Percentiles rank a stretch among this genome's conserved stretches.
Evolutionary conservation across 1,284 basidiomycete genomes (phyloP).

Genomic region (Sporisorium iseilematis-ciliati): DNA sequence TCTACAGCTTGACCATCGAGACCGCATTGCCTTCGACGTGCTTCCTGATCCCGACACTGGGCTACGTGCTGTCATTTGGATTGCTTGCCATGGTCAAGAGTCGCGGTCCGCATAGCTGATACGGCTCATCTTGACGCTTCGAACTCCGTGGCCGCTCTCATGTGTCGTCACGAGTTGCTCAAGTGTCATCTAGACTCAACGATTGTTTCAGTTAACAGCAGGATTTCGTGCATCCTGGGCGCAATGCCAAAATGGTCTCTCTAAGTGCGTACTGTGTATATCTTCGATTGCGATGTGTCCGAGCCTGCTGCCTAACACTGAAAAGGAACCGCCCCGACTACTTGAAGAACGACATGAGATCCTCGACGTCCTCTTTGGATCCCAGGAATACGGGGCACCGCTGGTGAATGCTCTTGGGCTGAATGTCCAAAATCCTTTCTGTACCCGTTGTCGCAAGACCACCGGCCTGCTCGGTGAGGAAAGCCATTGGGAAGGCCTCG

Average conservation of each 20-base stretch:
- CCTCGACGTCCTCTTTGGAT: slow-evolving; percentile 91
- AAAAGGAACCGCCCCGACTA: not conserved
- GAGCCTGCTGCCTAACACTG: no score
- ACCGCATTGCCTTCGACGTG: slow-evolving; percentile 36
- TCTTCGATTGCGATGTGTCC: no score
- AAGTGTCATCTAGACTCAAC: no score
- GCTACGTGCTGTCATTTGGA: slow-evolving; percentile 33
- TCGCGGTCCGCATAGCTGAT: not conserved
- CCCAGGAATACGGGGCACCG: slow-evolving; percentile 94
- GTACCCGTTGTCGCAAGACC: slow-evolving; percentile 95
- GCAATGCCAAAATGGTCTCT: no score
- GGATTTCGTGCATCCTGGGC: no score
- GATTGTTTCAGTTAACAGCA: no score
- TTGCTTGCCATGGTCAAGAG: slow-evolving; percentile 28
- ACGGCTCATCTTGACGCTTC: no score
- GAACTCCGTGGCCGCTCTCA: no score
- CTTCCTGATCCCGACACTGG: slow-evolving; percentile 41
- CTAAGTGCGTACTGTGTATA: no score
- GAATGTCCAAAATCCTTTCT: slow-evolving; percentile 89
- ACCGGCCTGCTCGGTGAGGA: slow-evolving; percentile 95
- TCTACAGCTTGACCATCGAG: slow-evolving; percentile 50
- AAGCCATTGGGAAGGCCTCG: slow-evolving; percentile 99
- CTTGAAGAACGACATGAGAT: slow-evolving; percentile 70
- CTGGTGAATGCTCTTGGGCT: slow-evolving; percentile 90
- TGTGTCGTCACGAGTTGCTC: no score